These are phyloP conservation scores for Skeletonema marinoi DNA, from an alignment of 108 stramenopile species.

Conservation along the genomic window DNA sequence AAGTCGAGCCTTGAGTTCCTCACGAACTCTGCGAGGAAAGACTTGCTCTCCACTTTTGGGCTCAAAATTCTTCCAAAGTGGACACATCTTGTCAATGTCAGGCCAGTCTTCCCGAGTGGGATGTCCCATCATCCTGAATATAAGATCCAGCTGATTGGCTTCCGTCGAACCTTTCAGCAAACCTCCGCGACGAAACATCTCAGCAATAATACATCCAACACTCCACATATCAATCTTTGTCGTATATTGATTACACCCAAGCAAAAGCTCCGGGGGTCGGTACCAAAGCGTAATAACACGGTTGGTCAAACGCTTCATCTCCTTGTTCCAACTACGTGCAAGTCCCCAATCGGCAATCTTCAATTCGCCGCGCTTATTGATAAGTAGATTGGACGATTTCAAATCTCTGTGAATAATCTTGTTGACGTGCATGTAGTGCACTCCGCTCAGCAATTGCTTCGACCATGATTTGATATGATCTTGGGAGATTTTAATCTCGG, in stretches of 20 bases:
- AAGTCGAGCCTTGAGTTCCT: conserved; percentile 61
- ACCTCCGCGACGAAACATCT: conserved; percentile 88
- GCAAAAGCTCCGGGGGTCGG: conserved; percentile 93
- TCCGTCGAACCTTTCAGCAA: conserved; percentile 75
- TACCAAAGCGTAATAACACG: conserved; percentile 98
- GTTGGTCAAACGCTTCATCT: conserved; percentile 90
- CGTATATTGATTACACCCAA: conserved; percentile 85
- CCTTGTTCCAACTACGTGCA: conserved; percentile 87
- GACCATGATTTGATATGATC: conserved; percentile 93
- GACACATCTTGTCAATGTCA: conserved; percentile 64
- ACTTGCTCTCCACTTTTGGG: conserved; percentile 52
- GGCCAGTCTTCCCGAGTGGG: conserved; percentile 80
- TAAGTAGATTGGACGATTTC: conserved; percentile 92
- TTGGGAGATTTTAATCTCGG: conserved; percentile 79
- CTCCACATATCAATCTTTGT: conserved; percentile 96
- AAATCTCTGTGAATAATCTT: conserved; percentile 95
- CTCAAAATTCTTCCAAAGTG: conserved; percentile 77
- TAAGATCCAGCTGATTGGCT: conserved; percentile 79
- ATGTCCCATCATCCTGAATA: conserved; percentile 80
- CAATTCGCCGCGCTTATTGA: conserved; percentile 86
- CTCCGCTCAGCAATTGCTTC: conserved; percentile 87
- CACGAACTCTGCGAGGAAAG: conserved; percentile 67
- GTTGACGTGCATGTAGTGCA: conserved; percentile 94
- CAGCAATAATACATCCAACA: conserved; percentile 97
- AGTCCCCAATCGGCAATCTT: conserved; percentile 98